phyloP scores from a whole-genome alignment of 257 asterid species.

The Coffea canephora region DNA sequence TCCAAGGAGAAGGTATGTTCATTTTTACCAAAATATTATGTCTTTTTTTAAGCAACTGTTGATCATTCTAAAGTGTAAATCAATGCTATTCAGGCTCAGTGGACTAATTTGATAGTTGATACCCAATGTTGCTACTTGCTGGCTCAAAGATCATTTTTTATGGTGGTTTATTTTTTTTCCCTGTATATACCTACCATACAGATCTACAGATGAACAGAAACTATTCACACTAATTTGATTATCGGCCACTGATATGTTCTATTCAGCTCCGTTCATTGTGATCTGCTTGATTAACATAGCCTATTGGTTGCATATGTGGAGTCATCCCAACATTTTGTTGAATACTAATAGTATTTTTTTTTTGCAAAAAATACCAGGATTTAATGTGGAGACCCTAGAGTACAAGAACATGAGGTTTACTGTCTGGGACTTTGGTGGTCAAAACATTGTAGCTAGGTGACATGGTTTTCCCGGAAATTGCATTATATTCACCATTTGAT shows the following conservation, averaged over 20 bases:
- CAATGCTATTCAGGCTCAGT: too few relatives aligned
- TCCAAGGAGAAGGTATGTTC: neutral
- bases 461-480: neutral
- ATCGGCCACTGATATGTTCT: neutral
- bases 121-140: too few relatives aligned
- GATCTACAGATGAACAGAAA: neutral
- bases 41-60: neutral
- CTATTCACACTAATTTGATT: neutral
- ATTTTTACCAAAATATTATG: neutral
- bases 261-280: neutral
- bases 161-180: neutral
- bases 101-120: too few relatives aligned
- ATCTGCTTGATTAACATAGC: neutral
- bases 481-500: neutral
- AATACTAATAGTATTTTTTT: neutral
- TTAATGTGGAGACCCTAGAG: conserved; percentile 55
- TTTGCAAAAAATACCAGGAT: conserved; percentile 26
- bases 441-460: conserved; percentile 43
- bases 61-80: too few relatives aligned
- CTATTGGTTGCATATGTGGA: neutral
- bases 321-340: neutral
- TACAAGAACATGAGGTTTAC: conserved; percentile 62
- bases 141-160: neutral
- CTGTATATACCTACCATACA: neutral
- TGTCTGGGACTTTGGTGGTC: conserved; percentile 61